Evolutionary conservation across 2,329 filamentous ascomycete genomes (phyloP).

Genomic region (Colletotrichum sp.): DNA sequence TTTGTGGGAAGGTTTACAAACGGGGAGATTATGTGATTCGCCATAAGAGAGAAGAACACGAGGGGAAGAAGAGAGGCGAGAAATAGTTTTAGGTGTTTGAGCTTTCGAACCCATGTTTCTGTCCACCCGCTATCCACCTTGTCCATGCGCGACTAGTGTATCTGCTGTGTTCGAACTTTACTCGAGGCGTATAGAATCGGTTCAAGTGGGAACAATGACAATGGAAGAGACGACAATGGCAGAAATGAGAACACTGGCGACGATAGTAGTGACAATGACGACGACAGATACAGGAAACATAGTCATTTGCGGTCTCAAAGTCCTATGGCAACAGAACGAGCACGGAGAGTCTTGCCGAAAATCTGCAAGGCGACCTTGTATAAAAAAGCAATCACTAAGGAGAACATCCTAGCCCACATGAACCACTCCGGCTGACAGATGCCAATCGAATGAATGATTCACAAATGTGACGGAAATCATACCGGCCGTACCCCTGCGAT

Average conservation of each 20-base stretch:
- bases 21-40: background rate
- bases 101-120: background rate
- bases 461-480: background rate
- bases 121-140: background rate
- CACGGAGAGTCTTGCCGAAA: background rate
- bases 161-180: conserved; percentile 31
- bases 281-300: background rate
- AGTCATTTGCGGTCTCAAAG: background rate
- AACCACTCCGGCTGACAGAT: background rate
- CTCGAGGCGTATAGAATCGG: background rate
- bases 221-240: background rate
- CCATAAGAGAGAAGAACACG: background rate
- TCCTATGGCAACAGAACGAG: background rate
- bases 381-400: background rate
- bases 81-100: accelerated
- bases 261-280: background rate
- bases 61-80: background rate
- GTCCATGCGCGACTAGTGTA: background rate
- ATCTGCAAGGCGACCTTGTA: background rate
- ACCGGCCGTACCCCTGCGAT: background rate
- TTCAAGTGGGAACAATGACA: background rate
- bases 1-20: background rate
- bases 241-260: background rate
- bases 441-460: background rate
- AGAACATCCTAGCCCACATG: background rate